Evolutionary conservation across 176 grass and related monocot species (phyloP).

Genomic region (Lolium perenne): DNA sequence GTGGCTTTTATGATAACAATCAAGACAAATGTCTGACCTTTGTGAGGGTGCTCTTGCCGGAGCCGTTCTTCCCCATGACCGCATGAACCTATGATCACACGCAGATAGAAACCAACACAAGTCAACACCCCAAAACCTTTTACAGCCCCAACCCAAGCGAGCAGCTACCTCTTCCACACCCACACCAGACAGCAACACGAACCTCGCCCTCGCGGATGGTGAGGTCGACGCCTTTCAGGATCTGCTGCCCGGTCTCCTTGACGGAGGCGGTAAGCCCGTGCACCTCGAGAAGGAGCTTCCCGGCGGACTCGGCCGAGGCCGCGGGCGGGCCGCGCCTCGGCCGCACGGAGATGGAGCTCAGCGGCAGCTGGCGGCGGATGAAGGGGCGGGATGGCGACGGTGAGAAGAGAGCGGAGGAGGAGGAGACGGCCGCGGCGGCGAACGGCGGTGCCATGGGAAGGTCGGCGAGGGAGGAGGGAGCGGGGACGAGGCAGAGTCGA

Average conservation of each 20-base stretch:
- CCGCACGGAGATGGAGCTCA: slow-evolving; percentile 23
- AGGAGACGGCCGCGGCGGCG: slow-evolving; percentile 24
- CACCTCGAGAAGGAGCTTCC: background rate
- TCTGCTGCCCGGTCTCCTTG: background rate
- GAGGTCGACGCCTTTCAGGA: slow-evolving; percentile 61
- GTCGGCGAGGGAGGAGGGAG: background rate
- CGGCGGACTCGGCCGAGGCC: slow-evolving; percentile 32
- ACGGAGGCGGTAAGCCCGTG: slow-evolving; percentile 12
- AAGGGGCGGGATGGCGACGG: slow-evolving; percentile 22
- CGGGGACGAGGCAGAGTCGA: too few species aligned
- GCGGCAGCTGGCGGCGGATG: background rate
- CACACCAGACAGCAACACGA: background rate
- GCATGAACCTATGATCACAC: slow-evolving; percentile 69
- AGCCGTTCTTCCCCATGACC: slow-evolving; percentile 95
- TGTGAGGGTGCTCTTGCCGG: slow-evolving; percentile 91
- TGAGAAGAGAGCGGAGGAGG: slow-evolving; percentile 37
- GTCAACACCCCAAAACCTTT: slow-evolving; percentile 12
- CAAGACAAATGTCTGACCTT: slow-evolving; percentile 57
- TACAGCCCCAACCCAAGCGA: background rate
- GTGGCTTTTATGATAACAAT: background rate
- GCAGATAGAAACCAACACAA: slow-evolving; percentile 17
- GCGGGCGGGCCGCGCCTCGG: slow-evolving; percentile 24
- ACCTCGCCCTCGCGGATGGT: slow-evolving; percentile 14
- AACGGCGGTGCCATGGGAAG: slow-evolving; percentile 44
- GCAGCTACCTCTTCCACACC: background rate